These are phyloP conservation scores for Torulaspora gathmanii DNA, from an alignment of 805 yeast species.

Conservation along the genomic window DNA sequence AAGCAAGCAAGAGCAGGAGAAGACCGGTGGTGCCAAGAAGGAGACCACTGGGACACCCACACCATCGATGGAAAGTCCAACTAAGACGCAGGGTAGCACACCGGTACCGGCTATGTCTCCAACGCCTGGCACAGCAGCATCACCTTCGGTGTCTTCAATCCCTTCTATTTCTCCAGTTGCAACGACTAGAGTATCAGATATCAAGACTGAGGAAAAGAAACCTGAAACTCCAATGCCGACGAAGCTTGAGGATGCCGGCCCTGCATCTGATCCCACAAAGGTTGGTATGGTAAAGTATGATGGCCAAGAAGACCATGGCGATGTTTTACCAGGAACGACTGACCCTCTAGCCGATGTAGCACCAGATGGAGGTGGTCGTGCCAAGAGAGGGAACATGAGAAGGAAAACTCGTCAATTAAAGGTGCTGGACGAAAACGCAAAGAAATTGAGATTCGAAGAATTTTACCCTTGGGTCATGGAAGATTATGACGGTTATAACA, in stretches of 20 bases:
- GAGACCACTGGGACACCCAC: constrained; percentile 15
- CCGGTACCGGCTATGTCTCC: constrained; percentile 3
- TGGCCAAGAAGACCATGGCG: constrained; percentile 39
- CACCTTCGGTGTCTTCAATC: constrained; percentile 1
- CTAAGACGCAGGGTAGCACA: constrained; percentile 1
- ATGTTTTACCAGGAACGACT: constrained; percentile 34
- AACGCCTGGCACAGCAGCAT: constrained; percentile 4
- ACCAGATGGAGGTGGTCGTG: constrained; percentile 86
- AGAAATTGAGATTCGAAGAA: constrained; percentile 88
- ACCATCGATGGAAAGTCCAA: constrained; percentile 4
- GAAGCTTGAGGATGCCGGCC: constrained; percentile 38
- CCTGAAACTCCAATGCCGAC: constrained; percentile 22
- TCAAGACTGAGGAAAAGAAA: constrained; percentile 9
- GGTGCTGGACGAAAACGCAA: constrained; percentile 74
- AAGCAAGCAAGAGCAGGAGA: constrained; percentile 37
- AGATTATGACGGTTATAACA: constrained; percentile 89
- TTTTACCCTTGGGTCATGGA: constrained; percentile 98
- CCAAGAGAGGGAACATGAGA: constrained; percentile 53
- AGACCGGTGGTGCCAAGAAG: constrained; percentile 19
- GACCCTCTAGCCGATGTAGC: constrained; percentile 64
- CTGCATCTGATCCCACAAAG: constrained; percentile 35
- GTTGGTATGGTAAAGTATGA: constrained; percentile 41
- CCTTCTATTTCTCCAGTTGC: neutral
- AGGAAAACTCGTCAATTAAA: constrained; percentile 82
- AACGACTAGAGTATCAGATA: constrained; percentile 2